Evolutionary conservation across 2,329 filamentous ascomycete species (phyloP), one percentile per base, ranked within the genome.

Genomic region (Aspergillus ruber): DNA sequence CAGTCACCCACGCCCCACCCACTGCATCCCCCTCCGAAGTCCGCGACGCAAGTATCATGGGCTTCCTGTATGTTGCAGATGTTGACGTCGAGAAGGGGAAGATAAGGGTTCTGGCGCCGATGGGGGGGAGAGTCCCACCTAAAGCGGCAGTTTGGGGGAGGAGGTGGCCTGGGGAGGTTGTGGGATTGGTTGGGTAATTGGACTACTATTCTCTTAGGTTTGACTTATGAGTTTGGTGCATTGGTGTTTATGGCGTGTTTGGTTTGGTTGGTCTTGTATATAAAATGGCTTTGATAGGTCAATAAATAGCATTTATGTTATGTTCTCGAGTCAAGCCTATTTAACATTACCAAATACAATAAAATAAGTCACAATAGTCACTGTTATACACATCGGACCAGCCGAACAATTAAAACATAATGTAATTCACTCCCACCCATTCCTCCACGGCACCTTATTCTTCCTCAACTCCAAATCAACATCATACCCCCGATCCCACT

Each of bases 61-160:
- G 93, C 0, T 98, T 95, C 62, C 79, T 96, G 25, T 96, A 95
- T 61, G 86, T 97, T 13, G 85, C 88, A 1, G 88, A 95, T 52
- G 88, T 97, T 3, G 90, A 98, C 61, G 86, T 88, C 62, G 84
- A 86, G 57, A 86, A 86, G 66, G 83, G 83, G 56, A 86, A 87
- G 65, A 76, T 96, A 27, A 86, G 88, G 61, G 75, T 97, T 17
- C 72, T 98, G 49, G 84, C 88, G 15, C 93, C 93, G 1, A 83
- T 95, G 51, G 87, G 86, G 45, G 90, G 90, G 2, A 79, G 86
- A 49, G 76, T 95, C 50, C 89, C 88, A 0, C 81, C 86, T 55
- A 78, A 84, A 61, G 90, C 91, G 4, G 74, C 97, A 60, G 76
- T 97, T 15, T 86, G 87, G 83, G 90, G 88, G 7, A 68, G 59